Base-by-base conservation (phyloP, 2,329 filamentous ascomycete species). In the Neopestalotiopsis sp. region DNA sequence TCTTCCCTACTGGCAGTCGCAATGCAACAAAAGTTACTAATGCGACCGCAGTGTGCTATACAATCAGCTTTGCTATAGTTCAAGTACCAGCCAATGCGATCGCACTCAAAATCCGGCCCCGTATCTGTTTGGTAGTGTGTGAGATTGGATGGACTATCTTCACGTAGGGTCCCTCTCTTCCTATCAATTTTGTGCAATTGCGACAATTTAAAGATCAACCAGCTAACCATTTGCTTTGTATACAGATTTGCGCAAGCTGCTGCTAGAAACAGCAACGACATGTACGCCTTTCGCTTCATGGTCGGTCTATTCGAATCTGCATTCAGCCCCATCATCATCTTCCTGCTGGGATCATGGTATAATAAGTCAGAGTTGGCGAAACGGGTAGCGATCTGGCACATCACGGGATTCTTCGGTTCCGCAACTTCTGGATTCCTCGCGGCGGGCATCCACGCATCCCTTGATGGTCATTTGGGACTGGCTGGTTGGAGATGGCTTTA, bases 401-500 rank as follows among this genome's bases (percentile, higher is more conserved):
- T 76, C 40, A 75, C 75, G 1, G 75, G 72, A 2, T 71, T 72
- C 10, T 65, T 79, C 10, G 78, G 77, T 0, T 71, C 72, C 2
- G 71, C 75, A 6, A 75, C 74, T 49, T 71, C 73, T 28, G 78
- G 79, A 3, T 78, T 76, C 63, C 67, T 80, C n/a, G 76, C 79
- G 42, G 76, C 76, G 2, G 76, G 73, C 2, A 71, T 77, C 7
- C 75, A 79, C 45, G 66, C 73, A 38, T 73, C 72, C 17, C 70
- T 80, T 12, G 66, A 80, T 63, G 77, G 78, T 2, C 69, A 70
- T 7, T 68, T 74, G 17, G 78, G 77, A 0, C 67, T 79, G 2
- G 74, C 76, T 5, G 77, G 78, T 1, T 79, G 78, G 78, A 69
- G 77, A n/a, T 79, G 78, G 78, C 71, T 78, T 17, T 78, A 77